A percentile compares a stretch with the other conserved stretches of the same genome.
Evolutionary conservation across 2,329 filamentous ascomycete species (phyloP).

Genomic region (Chaetomium globosum): DNA sequence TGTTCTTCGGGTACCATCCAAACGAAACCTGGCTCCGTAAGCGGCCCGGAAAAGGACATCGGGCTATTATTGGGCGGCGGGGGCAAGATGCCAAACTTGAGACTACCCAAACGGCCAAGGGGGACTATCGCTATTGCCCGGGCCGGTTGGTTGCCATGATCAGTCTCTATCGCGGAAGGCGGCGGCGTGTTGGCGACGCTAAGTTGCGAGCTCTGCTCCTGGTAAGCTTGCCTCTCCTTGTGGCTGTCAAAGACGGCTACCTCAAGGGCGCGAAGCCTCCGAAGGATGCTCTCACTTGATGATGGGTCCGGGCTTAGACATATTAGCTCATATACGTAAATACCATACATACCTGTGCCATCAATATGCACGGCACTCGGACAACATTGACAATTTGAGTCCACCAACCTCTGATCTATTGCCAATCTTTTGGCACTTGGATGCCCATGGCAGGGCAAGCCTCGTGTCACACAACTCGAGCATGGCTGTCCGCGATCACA

Average conservation of each 20-base stretch:
- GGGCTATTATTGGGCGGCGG: neutral
- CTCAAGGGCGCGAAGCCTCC: conserved; percentile 13
- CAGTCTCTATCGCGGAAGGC: neutral
- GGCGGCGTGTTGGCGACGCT: neutral
- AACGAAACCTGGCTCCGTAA: neutral
- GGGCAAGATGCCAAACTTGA: neutral
- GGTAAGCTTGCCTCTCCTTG: neutral
- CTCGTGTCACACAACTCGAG: conserved; percentile 16
- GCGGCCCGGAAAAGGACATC: neutral
- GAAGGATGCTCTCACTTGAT: neutral
- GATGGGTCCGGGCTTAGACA: neutral
- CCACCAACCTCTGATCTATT: neutral
- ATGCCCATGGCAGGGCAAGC: conserved; percentile 8
- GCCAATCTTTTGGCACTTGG: neutral
- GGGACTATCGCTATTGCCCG: neutral
- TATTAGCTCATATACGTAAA: neutral
- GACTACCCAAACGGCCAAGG: neutral
- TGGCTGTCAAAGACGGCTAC: conserved; percentile 14
- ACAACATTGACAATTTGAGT: no score
- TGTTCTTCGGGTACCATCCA: conserved; percentile 12
- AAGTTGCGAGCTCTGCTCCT: neutral
- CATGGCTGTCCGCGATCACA: conserved; percentile 16
- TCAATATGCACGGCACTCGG: no score
- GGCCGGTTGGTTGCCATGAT: neutral
- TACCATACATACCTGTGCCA: no score